Evolutionary conservation across 495 filamentous ascomycete genomes (phyloP).

Genomic region (Copromyces sp.): DNA sequence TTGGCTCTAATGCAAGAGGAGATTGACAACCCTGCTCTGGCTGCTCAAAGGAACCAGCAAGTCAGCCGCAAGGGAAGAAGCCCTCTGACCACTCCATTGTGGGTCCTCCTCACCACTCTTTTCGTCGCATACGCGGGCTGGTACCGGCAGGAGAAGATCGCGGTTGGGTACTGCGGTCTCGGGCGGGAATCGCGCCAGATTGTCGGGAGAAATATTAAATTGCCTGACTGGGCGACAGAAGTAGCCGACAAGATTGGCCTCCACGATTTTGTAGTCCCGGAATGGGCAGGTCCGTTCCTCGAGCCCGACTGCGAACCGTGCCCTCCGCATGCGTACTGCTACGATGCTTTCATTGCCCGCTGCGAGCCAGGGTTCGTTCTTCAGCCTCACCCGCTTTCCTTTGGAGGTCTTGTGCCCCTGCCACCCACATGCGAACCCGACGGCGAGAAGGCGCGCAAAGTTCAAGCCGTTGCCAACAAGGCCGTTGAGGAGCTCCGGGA

Average conservation of each 20-base stretch:
- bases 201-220: slow-evolving; percentile 33
- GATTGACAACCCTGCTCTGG: slow-evolving; percentile 24
- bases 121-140: slow-evolving; percentile 64
- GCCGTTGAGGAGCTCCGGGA: slow-evolving; percentile 83
- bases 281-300: slow-evolving; percentile 53
- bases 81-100: slow-evolving; percentile 42
- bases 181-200: slow-evolving; percentile 47
- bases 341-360: slow-evolving; percentile 56
- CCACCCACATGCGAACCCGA: slow-evolving; percentile 93
- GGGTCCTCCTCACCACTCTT: slow-evolving; percentile 54
- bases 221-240: slow-evolving; percentile 33
- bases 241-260: slow-evolving; percentile 33
- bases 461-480: slow-evolving; percentile 77
- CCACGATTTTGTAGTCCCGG: slow-evolving; percentile 40
- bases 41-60: slow-evolving; percentile 15
- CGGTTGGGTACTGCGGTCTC: slow-evolving; percentile 88
- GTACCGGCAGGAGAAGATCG: slow-evolving; percentile 89
- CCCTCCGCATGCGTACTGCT: slow-evolving; percentile 85
- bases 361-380: slow-evolving; percentile 86
- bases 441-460: slow-evolving; percentile 77
- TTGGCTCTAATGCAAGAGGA: slow-evolving; percentile 59
- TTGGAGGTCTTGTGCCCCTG: slow-evolving; percentile 73
- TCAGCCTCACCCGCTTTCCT: slow-evolving; percentile 69
- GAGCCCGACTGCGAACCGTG: slow-evolving; percentile 87
- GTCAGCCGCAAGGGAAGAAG: slow-evolving; percentile 11